Conservation (phyloP, 768 basidiomycete species). For the Strobilomyces confusus region DNA sequence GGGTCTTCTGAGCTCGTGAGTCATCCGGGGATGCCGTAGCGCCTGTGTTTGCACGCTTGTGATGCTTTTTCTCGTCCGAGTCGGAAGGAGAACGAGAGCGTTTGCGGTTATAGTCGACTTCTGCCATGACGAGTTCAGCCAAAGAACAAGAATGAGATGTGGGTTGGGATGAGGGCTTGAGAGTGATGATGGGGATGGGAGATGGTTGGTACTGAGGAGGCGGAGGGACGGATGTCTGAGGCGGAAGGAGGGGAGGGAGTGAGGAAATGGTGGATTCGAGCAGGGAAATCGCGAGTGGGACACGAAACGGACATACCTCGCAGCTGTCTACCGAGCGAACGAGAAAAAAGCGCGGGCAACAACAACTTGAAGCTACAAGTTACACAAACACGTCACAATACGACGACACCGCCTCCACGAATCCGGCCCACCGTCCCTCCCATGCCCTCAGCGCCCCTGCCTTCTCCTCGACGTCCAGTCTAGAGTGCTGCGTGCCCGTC, state of each 20-base stretch:
- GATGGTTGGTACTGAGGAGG: conserved; percentile 37
- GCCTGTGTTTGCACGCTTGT: conserved; percentile 85
- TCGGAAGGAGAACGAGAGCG: conserved; percentile 84
- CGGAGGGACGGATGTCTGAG: conserved; percentile 43
- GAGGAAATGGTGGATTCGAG: conserved; percentile 54
- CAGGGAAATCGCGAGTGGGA: conserved; percentile 41
- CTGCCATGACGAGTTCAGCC: conserved; percentile 75
- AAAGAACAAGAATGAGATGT: conserved; percentile 36
- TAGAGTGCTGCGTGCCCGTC: conserved; percentile 35
- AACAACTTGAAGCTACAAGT: no score
- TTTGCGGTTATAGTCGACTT: conserved; percentile 80
- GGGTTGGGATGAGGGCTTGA: conserved; percentile 43
- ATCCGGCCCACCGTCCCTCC: conserved; percentile 43
- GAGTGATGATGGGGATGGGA: conserved; percentile 39
- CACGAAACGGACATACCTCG: conserved; percentile 36
- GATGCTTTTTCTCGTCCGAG: conserved; percentile 71
- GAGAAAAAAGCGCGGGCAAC: not conserved
- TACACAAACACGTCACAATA: conserved; percentile 20
- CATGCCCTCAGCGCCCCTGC: conserved; percentile 32
- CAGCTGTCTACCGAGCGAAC: not conserved
- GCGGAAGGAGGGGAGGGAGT: conserved; percentile 51
- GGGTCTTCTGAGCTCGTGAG: conserved; percentile 45
- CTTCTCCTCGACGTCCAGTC: conserved; percentile 46
- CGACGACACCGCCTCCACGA: conserved; percentile 21
- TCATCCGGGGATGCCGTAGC: conserved; percentile 60